A percentile compares a stretch with the other conserved stretches of the same genome.
These are phyloP conservation scores for Cryptosporidium xiaoi DNA, from an alignment of 169 alveolate species.

Conservation along the genomic window DNA sequence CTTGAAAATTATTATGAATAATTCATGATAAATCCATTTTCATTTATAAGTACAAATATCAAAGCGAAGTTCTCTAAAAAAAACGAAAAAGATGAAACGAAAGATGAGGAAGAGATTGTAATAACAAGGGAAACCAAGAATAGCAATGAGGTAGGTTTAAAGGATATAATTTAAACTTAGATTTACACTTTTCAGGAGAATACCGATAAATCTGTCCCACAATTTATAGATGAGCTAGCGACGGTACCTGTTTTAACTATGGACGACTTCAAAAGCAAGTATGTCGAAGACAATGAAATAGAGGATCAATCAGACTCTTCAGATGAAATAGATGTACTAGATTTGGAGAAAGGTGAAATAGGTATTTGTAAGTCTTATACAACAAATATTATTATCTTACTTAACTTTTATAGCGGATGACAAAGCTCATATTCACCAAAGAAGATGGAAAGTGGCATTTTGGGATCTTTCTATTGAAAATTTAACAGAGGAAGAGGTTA, in stretches of 20 bases:
- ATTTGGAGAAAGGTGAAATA: slow-evolving; percentile 4
- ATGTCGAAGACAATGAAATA: slow-evolving; percentile 17
- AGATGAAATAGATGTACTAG: slow-evolving; percentile 8
- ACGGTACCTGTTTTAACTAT: slow-evolving; percentile 48
- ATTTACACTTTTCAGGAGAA: slow-evolving; percentile 32
- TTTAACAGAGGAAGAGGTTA: slow-evolving; percentile 34
- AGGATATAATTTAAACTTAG: background rate
- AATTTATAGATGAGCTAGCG: slow-evolving; percentile 68
- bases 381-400: background rate
- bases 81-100: slow-evolving; percentile 1
- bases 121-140: background rate
- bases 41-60: slow-evolving; percentile 13
- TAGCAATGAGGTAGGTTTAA: slow-evolving; percentile 22
- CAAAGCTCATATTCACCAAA: slow-evolving; percentile 12
- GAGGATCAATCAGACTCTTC: slow-evolving; percentile 7
- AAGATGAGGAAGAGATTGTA: slow-evolving; percentile 29
- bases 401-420: background rate
- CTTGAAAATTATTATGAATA: too few species aligned
- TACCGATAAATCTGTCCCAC: slow-evolving; percentile 3
- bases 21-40: slow-evolving; percentile 25
- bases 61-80: background rate
- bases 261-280: slow-evolving; percentile 68
- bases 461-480: slow-evolving; percentile 58
- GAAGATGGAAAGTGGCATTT: slow-evolving; percentile 64
- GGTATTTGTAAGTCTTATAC: background rate